Evolutionary conservation across 73 alveolate genomes (phyloP).

Genomic region (Paramecium octaurelia): DNA sequence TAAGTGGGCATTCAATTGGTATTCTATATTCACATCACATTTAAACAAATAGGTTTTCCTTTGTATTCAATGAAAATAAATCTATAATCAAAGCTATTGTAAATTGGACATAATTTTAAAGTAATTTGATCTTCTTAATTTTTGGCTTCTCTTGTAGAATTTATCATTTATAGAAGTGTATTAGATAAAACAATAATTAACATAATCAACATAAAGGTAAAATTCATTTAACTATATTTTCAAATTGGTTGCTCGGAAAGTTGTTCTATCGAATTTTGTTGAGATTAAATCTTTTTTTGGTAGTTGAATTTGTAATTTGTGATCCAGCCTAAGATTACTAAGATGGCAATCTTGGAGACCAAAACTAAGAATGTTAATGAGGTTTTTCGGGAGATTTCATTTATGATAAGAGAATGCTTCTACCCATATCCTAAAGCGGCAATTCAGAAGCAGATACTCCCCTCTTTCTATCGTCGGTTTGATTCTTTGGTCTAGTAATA

Average conservation of each 20-base stretch:
- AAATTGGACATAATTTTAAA: too few species aligned
- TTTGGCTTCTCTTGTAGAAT: too few species aligned
- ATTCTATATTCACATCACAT: too few species aligned
- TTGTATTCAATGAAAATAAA: too few species aligned
- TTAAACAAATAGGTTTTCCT: too few species aligned
- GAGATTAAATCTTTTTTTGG: not conserved
- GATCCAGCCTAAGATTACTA: not conserved
- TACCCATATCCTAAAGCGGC: not conserved
- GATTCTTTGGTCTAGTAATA: constrained; percentile 2
- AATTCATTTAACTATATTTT: not conserved
- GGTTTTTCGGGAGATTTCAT: not conserved
- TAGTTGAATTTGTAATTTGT: not conserved
- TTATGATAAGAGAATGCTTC: not conserved
- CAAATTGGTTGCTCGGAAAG: not conserved
- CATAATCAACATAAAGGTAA: not conserved
- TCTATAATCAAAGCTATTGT: too few species aligned
- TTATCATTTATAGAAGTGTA: too few species aligned
- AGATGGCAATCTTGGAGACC: not conserved
- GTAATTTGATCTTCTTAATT: too few species aligned
- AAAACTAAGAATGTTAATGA: not conserved
- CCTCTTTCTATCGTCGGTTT: not conserved
- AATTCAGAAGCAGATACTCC: not conserved
- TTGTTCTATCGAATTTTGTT: not conserved
- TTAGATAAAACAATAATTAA: not conserved
- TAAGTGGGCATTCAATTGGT: too few species aligned